Percentiles rank a stretch among this genome's conserved stretches.
Conservation (phyloP, 768 basidiomycete genomes). For the Lentinula boryana region DNA sequence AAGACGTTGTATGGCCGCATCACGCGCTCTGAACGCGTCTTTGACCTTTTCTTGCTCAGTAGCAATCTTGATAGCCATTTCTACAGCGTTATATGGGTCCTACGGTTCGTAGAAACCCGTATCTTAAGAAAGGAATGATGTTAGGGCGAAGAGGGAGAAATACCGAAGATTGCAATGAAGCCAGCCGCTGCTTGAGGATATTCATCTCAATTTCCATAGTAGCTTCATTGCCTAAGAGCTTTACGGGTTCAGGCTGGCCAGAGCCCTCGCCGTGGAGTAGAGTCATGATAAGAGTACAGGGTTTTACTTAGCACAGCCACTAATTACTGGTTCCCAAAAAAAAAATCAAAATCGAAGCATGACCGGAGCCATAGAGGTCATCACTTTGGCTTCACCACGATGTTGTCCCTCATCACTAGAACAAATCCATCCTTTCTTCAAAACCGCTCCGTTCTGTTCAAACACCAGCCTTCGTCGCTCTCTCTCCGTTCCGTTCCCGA, state of each 20-base stretch:
- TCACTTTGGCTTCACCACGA: not conserved
- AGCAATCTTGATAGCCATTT: conserved; percentile 50
- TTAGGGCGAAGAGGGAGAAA: not conserved
- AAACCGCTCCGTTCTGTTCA: not conserved
- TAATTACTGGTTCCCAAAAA: too few relatives aligned
- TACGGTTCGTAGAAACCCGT: conserved; percentile 11
- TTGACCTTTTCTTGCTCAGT: conserved; percentile 43
- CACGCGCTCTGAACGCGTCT: conserved; percentile 60
- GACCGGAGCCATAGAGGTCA: not conserved
- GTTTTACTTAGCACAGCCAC: not conserved
- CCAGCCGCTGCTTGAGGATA: conserved; percentile 7
- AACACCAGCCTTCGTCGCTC: not conserved
- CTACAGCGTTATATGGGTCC: conserved; percentile 42
- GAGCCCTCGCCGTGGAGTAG: not conserved
- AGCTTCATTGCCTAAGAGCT: not conserved
- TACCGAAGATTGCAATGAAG: conserved; percentile 17
- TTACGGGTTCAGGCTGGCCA: not conserved
- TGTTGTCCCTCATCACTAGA: not conserved
- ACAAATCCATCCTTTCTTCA: not conserved
- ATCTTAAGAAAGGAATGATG: not conserved
- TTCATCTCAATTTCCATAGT: not conserved
- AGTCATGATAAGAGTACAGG: not conserved
- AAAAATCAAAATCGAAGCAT: not conserved
- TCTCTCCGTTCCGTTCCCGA: not conserved
- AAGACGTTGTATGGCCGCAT: conserved; percentile 52